A percentile compares a stretch with the other conserved stretches of the same genome.
Evolutionary conservation across 169 alveolate species (phyloP).

Genomic region (Cryptosporidium sp.): DNA sequence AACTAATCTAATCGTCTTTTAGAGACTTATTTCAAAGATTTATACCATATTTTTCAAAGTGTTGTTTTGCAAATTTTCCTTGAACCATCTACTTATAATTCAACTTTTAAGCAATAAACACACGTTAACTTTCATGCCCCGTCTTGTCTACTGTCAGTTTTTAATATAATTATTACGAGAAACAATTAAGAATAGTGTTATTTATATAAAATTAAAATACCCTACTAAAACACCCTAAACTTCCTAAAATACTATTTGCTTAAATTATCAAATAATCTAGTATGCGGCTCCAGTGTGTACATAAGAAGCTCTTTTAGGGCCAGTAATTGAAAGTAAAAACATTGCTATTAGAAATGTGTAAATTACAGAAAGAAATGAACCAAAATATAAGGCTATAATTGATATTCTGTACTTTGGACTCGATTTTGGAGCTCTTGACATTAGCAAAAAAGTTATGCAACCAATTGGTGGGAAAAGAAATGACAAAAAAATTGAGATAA

Average conservation of each 20-base stretch:
- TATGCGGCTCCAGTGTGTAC: conserved; percentile 37
- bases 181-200: not conserved
- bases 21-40: not conserved
- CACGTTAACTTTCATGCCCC: not conserved
- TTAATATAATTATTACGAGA: not conserved
- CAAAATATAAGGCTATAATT: conserved; percentile 46
- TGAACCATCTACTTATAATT: not conserved
- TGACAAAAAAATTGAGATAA: conserved; percentile 23
- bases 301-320: conserved; percentile 58
- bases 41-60: not conserved
- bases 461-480: conserved; percentile 70
- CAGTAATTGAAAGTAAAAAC: conserved; percentile 43
- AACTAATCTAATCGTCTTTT: not conserved
- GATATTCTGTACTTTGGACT: conserved; percentile 47
- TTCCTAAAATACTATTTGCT: not conserved
- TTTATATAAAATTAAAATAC: not conserved
- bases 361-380: conserved; percentile 40
- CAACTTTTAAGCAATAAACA: not conserved
- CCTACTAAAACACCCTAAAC: not conserved
- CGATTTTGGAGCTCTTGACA: conserved; percentile 70
- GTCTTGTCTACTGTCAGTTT: conserved; percentile 26
- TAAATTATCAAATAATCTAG: not conserved
- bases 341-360: conserved; percentile 64
- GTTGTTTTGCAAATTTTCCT: not conserved
- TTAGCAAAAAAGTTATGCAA: conserved; percentile 45